Conservation (phyloP, 345 rosid species). For the Populus simonii region DNA sequence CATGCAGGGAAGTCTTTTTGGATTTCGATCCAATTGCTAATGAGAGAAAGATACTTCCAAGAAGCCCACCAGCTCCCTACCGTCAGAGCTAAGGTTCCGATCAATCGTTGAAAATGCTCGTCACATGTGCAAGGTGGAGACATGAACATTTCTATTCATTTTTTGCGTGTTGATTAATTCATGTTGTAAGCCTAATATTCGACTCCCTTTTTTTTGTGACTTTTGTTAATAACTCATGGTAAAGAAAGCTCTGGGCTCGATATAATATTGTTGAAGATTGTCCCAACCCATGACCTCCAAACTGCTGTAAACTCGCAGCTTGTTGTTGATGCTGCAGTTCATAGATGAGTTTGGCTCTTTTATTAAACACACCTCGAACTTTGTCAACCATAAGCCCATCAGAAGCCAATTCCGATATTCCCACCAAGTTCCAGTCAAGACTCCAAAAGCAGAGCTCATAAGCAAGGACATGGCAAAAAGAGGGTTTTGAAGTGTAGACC, state of each 20-base stretch:
- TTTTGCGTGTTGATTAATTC: not conserved
- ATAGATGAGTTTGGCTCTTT: conserved; percentile 74
- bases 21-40: conserved; percentile 67
- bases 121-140: conserved; percentile 61
- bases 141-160: not conserved
- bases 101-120: conserved; percentile 70
- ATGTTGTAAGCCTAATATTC: not conserved
- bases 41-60: conserved; percentile 62
- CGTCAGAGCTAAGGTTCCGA: conserved; percentile 64
- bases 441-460: conserved; percentile 75
- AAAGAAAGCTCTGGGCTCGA: not conserved
- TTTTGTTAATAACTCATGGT: not conserved
- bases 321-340: conserved; percentile 56
- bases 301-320: conserved; percentile 29
- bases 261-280: not conserved
- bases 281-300: conserved; percentile 15
- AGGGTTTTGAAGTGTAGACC: conserved; percentile 63
- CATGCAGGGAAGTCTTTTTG: conserved; percentile 63
- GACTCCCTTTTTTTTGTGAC: not conserved
- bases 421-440: conserved; percentile 78
- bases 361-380: conserved; percentile 75
- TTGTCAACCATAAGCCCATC: conserved; percentile 66
- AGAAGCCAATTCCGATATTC: conserved; percentile 69
- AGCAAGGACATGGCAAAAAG: conserved; percentile 84
- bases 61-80: conserved; percentile 55